Base-by-base conservation (phyloP, 352 stramenopile genomes). In the Pythium aquatile region DNA sequence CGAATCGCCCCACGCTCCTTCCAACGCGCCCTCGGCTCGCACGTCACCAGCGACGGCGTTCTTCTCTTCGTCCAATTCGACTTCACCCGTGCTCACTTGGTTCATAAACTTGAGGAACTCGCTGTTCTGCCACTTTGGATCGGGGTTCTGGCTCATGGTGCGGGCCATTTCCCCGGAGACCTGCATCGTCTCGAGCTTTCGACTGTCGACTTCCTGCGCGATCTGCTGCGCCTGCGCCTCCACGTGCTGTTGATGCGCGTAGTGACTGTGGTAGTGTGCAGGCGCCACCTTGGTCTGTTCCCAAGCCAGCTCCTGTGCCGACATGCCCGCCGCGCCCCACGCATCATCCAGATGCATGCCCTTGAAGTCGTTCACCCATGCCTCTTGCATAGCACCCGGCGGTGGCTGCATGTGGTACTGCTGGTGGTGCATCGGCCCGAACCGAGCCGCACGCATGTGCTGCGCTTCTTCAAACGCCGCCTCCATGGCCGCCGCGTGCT, bases 101-200 rank as follows among this genome's bases (percentile, higher is more conserved):
- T 92, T 81, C 85, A 95, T 93, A 55, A 95, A 95, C 65, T 92
- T 72, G 48, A 93, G 72, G 59, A 95, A 95, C 56, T 95, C 80
- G 72, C 87, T 95, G 60, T 93, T 88, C 66, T 95, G 84, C 64
- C 75, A 95, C 67, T 91, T 91, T 2, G 81, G 76, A 61, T 94
- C 81, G 9, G 73, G 73, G 65, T 91, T 91, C 66, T 92, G 81
- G 55, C 75, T 80, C 85, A 95, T 91, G 5, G 80, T 84, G 39
- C 73, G 77, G 55, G 85, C 85, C 79, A 93, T 92, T 28, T 90
- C 77, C 59, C 61, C 75, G 13, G 83, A 91, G 9, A 70, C 79
- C 26, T 83, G 73, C 62, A 79, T 72, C n/a, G 80, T 75, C 53
- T 85, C 73, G 28, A 72, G 32, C 53, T 76, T 76, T 10, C 64